A percentile compares a stretch with the other conserved stretches of the same genome.
Conservation (phyloP, 345 rosid species). For the Stellera chamaejasme region DNA sequence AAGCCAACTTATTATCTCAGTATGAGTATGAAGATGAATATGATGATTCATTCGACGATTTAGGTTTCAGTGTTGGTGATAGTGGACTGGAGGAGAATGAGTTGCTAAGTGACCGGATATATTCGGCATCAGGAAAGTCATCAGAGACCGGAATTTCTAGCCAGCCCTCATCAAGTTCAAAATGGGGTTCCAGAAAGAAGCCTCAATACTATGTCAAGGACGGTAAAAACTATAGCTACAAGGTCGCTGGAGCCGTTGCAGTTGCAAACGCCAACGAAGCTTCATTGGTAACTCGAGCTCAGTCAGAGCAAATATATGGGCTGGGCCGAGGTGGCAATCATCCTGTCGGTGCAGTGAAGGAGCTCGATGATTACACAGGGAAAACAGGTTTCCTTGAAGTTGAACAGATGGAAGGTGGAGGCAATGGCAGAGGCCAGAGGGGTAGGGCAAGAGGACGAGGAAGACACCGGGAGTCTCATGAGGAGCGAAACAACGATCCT, state of each 20-base stretch:
- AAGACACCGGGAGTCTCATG: conserved; percentile 13
- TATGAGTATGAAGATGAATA: conserved; percentile 95
- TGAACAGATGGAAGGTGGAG: conserved; percentile 29
- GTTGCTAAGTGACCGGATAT: conserved; percentile 34
- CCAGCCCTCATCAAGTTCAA: conserved; percentile 25
- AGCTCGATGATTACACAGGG: conserved; percentile 39
- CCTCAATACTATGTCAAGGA: conserved; percentile 89
- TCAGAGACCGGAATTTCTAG: conserved; percentile 26
- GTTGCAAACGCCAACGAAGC: conserved; percentile 81
- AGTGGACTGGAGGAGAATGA: conserved; percentile 65
- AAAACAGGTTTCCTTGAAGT: conserved; percentile 22
- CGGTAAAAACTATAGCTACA: conserved; percentile 94
- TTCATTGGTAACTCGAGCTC: conserved; percentile 45
- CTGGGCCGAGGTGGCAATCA: conserved; percentile 91
- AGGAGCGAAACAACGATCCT: conserved; percentile 25
- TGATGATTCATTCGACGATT: conserved; percentile 95
- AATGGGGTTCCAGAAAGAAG: conserved; percentile 73
- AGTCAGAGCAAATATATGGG: conserved; percentile 58
- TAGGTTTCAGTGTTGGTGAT: conserved; percentile 65
- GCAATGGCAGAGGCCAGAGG: conserved; percentile 22
- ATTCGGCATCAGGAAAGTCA: conserved; percentile 19
- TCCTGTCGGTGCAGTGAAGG: conserved; percentile 69
- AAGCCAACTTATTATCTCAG: conserved; percentile 49
- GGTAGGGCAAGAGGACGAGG: conserved; percentile 44
- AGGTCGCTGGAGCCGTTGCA: conserved; percentile 72